Evolutionary conservation across 441 rosid species (phyloP).

Genomic region (Melastoma candidum): DNA sequence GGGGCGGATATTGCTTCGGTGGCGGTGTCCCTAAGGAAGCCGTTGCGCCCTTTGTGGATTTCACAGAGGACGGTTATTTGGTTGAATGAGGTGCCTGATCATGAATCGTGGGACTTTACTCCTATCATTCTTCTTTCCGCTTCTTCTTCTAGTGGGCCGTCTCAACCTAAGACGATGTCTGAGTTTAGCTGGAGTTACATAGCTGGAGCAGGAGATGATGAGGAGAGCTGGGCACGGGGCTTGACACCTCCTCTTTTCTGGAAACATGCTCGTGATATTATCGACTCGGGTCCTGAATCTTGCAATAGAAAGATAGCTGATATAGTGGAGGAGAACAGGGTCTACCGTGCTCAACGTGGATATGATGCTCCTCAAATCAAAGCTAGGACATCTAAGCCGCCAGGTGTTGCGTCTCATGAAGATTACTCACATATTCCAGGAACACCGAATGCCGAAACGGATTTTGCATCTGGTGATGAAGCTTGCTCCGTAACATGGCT

Average conservation of each 20-base stretch:
- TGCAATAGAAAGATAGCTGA: constrained; percentile 87
- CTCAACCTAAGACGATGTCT: constrained; percentile 38
- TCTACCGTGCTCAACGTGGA: constrained; percentile 67
- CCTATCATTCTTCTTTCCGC: constrained; percentile 81
- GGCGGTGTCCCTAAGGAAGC: constrained; percentile 53
- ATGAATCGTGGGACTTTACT: constrained; percentile 83
- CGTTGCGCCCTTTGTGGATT: constrained; percentile 78
- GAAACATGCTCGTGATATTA: constrained; percentile 63
- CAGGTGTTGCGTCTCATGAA: constrained; percentile 10
- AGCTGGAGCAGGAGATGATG: constrained; percentile 96
- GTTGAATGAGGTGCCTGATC: constrained; percentile 89
- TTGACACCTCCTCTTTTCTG: constrained; percentile 71
- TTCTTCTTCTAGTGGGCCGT: constrained; percentile 38
- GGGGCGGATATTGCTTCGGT: constrained; percentile 79
- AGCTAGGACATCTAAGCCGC: constrained; percentile 27
- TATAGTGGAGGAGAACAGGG: constrained; percentile 78
- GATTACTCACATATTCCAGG: constrained; percentile 17
- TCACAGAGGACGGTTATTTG: constrained; percentile 83
- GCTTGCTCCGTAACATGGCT: constrained; percentile 43
- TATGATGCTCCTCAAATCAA: constrained; percentile 55
- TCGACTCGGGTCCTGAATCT: constrained; percentile 51
- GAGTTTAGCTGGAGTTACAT: constrained; percentile 94
- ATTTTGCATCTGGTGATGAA: constrained; percentile 21
- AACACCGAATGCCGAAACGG: constrained; percentile 14
- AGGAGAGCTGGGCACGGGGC: constrained; percentile 97